Conservation (phyloP, 169 alveolate species). For the Cryptosporidium viatorum region DNA sequence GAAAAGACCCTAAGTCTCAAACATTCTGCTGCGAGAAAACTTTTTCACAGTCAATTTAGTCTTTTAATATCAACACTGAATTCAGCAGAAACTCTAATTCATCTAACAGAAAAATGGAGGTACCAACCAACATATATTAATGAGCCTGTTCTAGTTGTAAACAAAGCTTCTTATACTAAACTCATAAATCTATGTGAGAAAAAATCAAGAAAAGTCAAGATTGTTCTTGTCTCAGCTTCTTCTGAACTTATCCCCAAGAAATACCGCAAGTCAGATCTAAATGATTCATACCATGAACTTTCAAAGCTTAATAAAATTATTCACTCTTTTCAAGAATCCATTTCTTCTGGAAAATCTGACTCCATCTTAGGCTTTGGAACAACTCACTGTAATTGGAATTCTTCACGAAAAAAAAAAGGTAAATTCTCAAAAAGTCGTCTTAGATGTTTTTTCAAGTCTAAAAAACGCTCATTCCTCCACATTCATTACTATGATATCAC, state of each 20-base stretch:
- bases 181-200: conserved; percentile 2
- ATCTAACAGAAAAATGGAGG: conserved; percentile 44
- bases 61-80: conserved; percentile 14
- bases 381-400: conserved; percentile 19
- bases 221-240: conserved; percentile 53
- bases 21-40: conserved; percentile 50
- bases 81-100: conserved; percentile 16
- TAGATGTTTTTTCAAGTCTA: conserved; percentile 14
- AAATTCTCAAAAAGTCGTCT: background rate
- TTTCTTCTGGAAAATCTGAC: background rate
- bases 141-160: conserved; percentile 40
- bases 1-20: conserved; percentile 43
- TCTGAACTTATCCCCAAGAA: conserved; percentile 28
- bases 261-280: conserved; percentile 29
- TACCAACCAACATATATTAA: conserved; percentile 56
- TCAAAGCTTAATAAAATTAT: background rate
- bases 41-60: conserved; percentile 13
- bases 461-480: conserved; percentile 7
- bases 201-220: conserved; percentile 5
- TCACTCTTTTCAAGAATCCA: conserved; percentile 34
- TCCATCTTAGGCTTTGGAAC: background rate
- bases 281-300: conserved; percentile 7
- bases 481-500: conserved; percentile 34
- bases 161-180: conserved; percentile 1
- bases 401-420: background rate